Evolutionary conservation across 768 basidiomycete genomes (phyloP).

Genomic region (Amanita exitialis): DNA sequence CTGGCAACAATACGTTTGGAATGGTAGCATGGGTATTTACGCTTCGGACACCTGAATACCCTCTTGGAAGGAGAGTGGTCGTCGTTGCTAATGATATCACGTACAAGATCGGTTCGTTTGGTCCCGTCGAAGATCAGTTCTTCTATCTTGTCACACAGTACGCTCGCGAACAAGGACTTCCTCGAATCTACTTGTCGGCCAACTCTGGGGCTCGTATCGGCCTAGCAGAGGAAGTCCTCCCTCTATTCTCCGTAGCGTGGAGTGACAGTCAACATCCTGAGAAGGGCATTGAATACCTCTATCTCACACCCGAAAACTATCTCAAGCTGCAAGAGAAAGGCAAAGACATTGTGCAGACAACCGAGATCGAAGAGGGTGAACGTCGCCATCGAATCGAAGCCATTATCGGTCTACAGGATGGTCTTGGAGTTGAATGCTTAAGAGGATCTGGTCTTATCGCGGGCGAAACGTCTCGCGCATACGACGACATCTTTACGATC

Average conservation of each 20-base stretch:
- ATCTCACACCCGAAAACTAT: constrained; percentile 87
- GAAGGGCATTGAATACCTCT: constrained; percentile 94
- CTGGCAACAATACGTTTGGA: constrained; percentile 90
- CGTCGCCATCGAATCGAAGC: constrained; percentile 90
- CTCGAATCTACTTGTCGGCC: constrained; percentile 95
- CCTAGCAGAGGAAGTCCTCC: constrained; percentile 84
- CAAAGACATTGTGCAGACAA: constrained; percentile 63
- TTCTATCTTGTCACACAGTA: constrained; percentile 94
- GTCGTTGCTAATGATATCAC: constrained; percentile 98
- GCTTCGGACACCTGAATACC: constrained; percentile 86
- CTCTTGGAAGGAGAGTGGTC: constrained; percentile 76
- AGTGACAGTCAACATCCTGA: constrained; percentile 72
- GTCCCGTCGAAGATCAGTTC: constrained; percentile 91
- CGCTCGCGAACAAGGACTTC: constrained; percentile 79
- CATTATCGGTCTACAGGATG: constrained; percentile 95
- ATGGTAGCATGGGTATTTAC: constrained; percentile 99
- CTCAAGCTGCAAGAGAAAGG: constrained; percentile 86
- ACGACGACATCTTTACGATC: constrained; percentile 99
- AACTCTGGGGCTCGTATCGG: constrained; percentile 98
- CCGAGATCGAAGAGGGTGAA: constrained; percentile 82
- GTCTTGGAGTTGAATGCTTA: constrained; percentile 92
- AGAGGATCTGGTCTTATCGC: constrained; percentile 97
- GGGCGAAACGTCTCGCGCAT: constrained; percentile 95
- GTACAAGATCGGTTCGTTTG: constrained; percentile 97
- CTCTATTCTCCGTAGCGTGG: constrained; percentile 89